Evolutionary conservation across 495 filamentous ascomycete genomes (phyloP).

Genomic region (Tuber calosporum): DNA sequence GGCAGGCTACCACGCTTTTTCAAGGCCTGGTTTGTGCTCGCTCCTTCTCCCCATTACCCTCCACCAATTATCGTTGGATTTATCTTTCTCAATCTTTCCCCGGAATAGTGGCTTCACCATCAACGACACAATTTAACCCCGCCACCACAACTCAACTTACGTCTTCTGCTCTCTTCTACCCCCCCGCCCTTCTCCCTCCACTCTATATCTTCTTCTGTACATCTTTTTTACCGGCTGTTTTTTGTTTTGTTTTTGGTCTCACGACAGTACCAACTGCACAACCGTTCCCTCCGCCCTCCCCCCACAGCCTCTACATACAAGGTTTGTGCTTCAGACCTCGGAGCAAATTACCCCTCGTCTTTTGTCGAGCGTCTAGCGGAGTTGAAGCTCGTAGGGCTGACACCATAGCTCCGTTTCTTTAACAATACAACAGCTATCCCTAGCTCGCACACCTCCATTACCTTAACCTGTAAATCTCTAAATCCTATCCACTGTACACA

Average conservation of each 20-base stretch:
- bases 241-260: conserved; percentile 27
- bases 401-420: conserved; percentile 26
- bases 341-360: not conserved
- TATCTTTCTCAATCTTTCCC: conserved; percentile 29
- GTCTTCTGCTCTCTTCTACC: conserved; percentile 24
- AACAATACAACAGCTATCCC: conserved; percentile 29
- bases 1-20: conserved; percentile 42
- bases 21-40: conserved; percentile 38
- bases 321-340: not conserved
- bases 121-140: conserved; percentile 17
- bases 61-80: not conserved
- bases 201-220: conserved; percentile 34
- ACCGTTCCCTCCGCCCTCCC: not conserved
- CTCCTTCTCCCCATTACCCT: conserved; percentile 28
- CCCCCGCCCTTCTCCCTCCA: conserved; percentile 20
- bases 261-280: not conserved
- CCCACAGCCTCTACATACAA: conserved; percentile 4
- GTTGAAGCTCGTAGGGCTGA: conserved; percentile 39
- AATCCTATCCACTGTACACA: conserved; percentile 33
- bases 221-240: conserved; percentile 28
- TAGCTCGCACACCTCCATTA: conserved; percentile 14
- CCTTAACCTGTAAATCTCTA: conserved; percentile 34
- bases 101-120: conserved; percentile 25
- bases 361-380: conserved; percentile 1
- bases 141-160: conserved; percentile 22